Evolutionary conservation across 2,329 filamentous ascomycete genomes (phyloP), one percentile per base, ranked within the genome.

Genomic region (Epichloe brachyelytri): DNA sequence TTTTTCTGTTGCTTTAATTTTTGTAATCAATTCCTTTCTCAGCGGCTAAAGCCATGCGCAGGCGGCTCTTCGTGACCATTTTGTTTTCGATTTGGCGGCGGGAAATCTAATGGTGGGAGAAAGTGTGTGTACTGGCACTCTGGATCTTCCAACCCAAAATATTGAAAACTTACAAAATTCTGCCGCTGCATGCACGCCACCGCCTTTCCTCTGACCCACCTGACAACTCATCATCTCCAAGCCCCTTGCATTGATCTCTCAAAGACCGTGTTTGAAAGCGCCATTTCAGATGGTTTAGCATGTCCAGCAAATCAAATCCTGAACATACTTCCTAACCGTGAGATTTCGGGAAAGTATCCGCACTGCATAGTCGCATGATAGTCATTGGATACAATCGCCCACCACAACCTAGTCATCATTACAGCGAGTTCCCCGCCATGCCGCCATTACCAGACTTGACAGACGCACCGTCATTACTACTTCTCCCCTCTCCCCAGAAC

Each of bases 401-500:
- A 37, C 3, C 36, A 37, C 36, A 3, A 34, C 15, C 15, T 22
- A 14, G 37, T 19, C 19, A 10, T 33, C 14, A 8, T 17, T 8
- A 8, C 11, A 10, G 10, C 11, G 14, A 34, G 22, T 14, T 33
- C 14, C 30, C 12, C n/a, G 41, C 41, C 41, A 51, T 51, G 50
- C 33, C 38, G 50, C 33, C 38, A 26, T 19, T 38, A 15, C 4
- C 5, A 34, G 19, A 38, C 45, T 19, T 19, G n/a, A 4, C 17
- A 50, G 37, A 40, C 34, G 40, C 52, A 19, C 52, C 52, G 6
- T 78, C 76, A 46, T 71, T 84, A 22, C 72, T 88, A 37, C 71
- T 88, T 15, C 71, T 88, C 49, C 78, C 85, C 17, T 73, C 77
- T 80, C 83, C 46, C 81, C 83, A 30, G 69, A 72, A 33, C 78